Evolutionary conservation across 331 rosid genomes (phyloP).

Genomic region (Malus hybrid): DNA sequence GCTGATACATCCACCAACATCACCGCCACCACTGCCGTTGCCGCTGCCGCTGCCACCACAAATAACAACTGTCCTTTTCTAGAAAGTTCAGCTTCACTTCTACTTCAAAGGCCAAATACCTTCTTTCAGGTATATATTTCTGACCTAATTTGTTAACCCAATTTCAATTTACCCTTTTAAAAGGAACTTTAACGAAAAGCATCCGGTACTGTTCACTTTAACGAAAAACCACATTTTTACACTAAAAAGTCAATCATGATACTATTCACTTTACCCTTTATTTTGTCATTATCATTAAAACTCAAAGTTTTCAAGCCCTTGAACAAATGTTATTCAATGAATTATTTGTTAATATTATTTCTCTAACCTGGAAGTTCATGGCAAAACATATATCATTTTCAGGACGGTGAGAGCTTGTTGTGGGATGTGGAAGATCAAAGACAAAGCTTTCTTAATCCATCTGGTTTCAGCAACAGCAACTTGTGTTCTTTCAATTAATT

Average conservation of each 20-base stretch:
- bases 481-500: constrained; percentile 49
- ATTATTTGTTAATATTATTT: neutral
- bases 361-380: neutral
- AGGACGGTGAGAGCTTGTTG: constrained; percentile 46
- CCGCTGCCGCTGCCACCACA: constrained; percentile 10
- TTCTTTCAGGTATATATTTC: constrained; percentile 38
- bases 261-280: no score
- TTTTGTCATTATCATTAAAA: no score
- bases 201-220: no score
- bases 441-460: constrained; percentile 55
- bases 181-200: no score
- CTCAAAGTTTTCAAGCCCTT: neutral
- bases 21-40: constrained; percentile 6
- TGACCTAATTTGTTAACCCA: neutral
- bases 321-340: neutral
- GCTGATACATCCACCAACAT: constrained; percentile 28
- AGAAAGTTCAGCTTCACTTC: constrained; percentile 31
- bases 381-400: constrained; percentile 36
- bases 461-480: constrained; percentile 47
- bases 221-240: no score
- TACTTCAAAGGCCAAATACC: constrained; percentile 38
- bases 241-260: no score
- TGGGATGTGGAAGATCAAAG: constrained; percentile 75
- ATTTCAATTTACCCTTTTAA: neutral
- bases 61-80: constrained; percentile 23